Evolutionary conservation across 305 asterid genomes (phyloP).

Genomic region (Plantago coronopus): DNA sequence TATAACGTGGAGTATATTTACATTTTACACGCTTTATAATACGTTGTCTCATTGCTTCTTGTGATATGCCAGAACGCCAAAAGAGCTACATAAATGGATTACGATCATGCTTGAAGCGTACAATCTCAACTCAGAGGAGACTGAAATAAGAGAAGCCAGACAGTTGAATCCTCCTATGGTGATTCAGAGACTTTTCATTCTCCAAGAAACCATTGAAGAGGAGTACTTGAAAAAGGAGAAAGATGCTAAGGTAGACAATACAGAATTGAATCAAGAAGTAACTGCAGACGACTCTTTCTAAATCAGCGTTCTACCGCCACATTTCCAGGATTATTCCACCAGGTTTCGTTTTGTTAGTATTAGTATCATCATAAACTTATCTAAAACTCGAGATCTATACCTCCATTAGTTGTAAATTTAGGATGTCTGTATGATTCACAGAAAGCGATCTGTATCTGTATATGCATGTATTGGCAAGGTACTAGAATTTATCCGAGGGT

Average conservation of each 20-base stretch:
- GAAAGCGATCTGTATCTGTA: conserved; percentile 17
- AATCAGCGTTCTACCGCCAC: not conserved
- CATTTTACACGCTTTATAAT: not conserved
- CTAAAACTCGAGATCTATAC: not conserved
- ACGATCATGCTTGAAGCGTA: conserved; percentile 89
- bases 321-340: not conserved
- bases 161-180: conserved; percentile 74
- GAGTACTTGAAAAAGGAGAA: conserved; percentile 85
- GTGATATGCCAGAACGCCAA: conserved; percentile 44
- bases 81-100: conserved; percentile 96
- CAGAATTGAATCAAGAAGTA: conserved; percentile 23
- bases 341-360: not conserved
- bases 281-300: conserved; percentile 34
- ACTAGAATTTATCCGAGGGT: not conserved
- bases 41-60: not conserved
- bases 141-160: conserved; percentile 83
- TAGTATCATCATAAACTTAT: too few species aligned
- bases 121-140: conserved; percentile 74
- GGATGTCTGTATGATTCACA: conserved; percentile 3
- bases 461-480: not conserved
- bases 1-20: not conserved
- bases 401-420: not conserved
- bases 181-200: conserved; percentile 82
- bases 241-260: conserved; percentile 22
- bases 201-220: conserved; percentile 77